These are phyloP conservation scores for Fusarium subtropicale DNA, from an alignment of 2,329 filamentous ascomycete genomes.

Conservation along the genomic window DNA sequence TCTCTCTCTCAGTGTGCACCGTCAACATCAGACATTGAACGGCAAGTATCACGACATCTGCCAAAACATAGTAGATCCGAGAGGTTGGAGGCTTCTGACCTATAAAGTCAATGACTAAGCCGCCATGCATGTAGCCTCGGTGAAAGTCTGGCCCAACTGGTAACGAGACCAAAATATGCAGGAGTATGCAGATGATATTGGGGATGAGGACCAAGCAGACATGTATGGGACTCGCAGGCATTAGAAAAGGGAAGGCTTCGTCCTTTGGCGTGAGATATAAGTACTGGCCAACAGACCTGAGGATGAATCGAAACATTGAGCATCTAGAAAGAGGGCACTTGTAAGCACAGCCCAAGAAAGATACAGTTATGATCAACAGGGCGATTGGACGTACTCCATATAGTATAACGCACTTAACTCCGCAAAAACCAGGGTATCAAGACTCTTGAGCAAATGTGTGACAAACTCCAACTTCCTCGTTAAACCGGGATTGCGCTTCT, in stretches of 20 bases:
- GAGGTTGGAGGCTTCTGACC: slow-evolving; percentile 73
- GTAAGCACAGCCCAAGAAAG: slow-evolving; percentile 26
- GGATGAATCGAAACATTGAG: slow-evolving; percentile 71
- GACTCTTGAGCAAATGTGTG: slow-evolving; percentile 68
- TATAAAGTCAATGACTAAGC: slow-evolving; percentile 74
- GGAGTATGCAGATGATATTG: slow-evolving; percentile 69
- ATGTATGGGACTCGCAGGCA: slow-evolving; percentile 67
- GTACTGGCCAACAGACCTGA: slow-evolving; percentile 70
- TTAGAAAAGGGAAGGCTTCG: slow-evolving; percentile 65
- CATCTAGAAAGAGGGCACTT: slow-evolving; percentile 59
- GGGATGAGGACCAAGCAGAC: slow-evolving; percentile 69
- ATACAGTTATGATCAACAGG: not conserved
- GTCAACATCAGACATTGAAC: slow-evolving; percentile 74
- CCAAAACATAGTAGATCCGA: slow-evolving; percentile 64
- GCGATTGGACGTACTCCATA: slow-evolving; percentile 68
- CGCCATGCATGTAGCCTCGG: slow-evolving; percentile 74
- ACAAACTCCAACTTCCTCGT: slow-evolving; percentile 71
- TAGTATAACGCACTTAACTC: slow-evolving; percentile 76
- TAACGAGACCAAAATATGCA: slow-evolving; percentile 67
- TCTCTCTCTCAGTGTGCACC: slow-evolving; percentile 70
- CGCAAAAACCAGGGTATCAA: slow-evolving; percentile 73
- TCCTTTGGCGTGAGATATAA: slow-evolving; percentile 73
- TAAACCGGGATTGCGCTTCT: slow-evolving; percentile 57
- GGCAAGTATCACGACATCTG: slow-evolving; percentile 67
- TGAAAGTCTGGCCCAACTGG: slow-evolving; percentile 70